Conservation (phyloP, 495 filamentous ascomycete genomes). For the Xylaria flabelliformis region DNA sequence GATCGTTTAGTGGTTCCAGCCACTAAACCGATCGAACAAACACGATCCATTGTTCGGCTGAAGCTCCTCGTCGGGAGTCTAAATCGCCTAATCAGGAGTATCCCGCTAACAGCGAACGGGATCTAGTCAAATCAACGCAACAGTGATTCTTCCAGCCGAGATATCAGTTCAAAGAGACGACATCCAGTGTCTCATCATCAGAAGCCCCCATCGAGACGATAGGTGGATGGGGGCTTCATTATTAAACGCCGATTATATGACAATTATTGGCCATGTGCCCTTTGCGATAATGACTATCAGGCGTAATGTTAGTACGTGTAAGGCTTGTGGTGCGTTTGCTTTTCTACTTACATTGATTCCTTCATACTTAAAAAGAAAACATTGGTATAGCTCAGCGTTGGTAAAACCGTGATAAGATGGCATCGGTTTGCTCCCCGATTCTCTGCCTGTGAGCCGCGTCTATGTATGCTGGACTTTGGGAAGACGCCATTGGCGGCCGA, state of each 20-base stretch:
- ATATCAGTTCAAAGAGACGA: not conserved
- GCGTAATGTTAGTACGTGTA: not conserved
- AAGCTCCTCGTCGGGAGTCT: not conserved
- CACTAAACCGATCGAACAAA: not conserved
- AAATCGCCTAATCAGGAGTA: not conserved
- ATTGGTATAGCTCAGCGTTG: not conserved
- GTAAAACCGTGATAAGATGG: conserved; percentile 11
- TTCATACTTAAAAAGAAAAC: not conserved
- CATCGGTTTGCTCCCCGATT: conserved; percentile 7
- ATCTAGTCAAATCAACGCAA: not conserved
- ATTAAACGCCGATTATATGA: not conserved
- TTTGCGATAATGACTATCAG: not conserved
- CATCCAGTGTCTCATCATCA: not conserved
- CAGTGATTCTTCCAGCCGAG: not conserved
- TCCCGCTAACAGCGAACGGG: not conserved
- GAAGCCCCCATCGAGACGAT: not conserved
- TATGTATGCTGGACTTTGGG: not conserved
- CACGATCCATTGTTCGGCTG: not conserved
- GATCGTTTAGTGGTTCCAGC: not conserved
- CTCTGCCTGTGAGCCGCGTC: not conserved
- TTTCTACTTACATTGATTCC: not conserved
- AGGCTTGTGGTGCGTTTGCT: not conserved
- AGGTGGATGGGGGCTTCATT: not conserved
- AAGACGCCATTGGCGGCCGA: conserved; percentile 3
- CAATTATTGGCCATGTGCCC: not conserved